These are phyloP conservation scores for Lasiosphaeris hirsuta DNA, from an alignment of 495 filamentous ascomycete species.

Conservation along the genomic window DNA sequence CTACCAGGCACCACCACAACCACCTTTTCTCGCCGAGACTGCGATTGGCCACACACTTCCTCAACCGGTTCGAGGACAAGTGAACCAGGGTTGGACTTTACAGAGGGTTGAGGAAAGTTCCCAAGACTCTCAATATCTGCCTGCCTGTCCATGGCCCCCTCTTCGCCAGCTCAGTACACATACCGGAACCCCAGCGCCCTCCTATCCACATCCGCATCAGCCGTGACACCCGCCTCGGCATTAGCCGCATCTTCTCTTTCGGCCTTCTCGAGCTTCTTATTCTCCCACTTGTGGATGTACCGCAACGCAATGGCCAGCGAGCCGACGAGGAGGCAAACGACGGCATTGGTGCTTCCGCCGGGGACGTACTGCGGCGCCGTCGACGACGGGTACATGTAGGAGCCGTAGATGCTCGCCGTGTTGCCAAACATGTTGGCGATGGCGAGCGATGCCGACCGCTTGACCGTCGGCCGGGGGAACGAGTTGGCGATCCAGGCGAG, in stretches of 20 bases:
- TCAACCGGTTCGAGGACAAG: too few relatives aligned
- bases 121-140: too few relatives aligned
- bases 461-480: conserved; percentile 52
- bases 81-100: too few relatives aligned
- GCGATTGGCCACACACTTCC: too few relatives aligned
- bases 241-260: conserved; percentile 29
- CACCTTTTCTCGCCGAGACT: too few relatives aligned
- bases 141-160: too few relatives aligned
- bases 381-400: conserved; percentile 53
- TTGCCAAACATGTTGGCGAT: conserved; percentile 57
- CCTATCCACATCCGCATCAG: background rate
- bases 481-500: conserved; percentile 53
- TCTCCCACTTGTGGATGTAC: conserved; percentile 43
- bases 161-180: conserved; percentile 21
- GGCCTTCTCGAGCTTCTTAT: conserved; percentile 47
- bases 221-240: conserved; percentile 7
- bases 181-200: conserved; percentile 20
- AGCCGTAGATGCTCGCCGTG: conserved; percentile 52
- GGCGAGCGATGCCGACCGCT: conserved; percentile 50
- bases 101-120: too few relatives aligned
- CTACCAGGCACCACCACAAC: too few relatives aligned
- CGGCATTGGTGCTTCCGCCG: conserved; percentile 45
- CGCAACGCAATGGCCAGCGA: conserved; percentile 41
- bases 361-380: conserved; percentile 49
- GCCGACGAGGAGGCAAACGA: conserved; percentile 42